phyloP scores from a whole-genome alignment of 1,284 basidiomycete species.

The Apiotrichum mycotoxinovorans region DNA sequence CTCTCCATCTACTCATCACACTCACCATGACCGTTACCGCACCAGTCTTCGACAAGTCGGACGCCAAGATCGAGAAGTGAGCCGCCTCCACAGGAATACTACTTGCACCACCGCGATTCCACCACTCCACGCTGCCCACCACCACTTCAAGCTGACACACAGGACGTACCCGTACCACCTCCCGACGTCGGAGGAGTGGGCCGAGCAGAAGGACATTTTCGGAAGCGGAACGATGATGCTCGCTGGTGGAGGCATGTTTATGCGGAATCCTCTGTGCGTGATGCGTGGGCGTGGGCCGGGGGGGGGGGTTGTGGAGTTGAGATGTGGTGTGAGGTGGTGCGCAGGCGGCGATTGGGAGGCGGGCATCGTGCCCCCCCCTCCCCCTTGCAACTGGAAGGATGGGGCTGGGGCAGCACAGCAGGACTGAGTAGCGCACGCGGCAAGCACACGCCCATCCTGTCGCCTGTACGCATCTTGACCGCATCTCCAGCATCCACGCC shows the following conservation, averaged over 20 bases:
- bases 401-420: too few species aligned
- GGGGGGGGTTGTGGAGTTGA: too few species aligned
- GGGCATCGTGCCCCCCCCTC: too few species aligned
- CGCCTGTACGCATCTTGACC: too few species aligned
- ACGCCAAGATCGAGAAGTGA: conserved; percentile 41
- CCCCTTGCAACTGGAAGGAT: too few species aligned
- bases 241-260: conserved; percentile 47
- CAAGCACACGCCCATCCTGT: too few species aligned
- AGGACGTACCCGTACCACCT: conserved; percentile 44
- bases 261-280: conserved; percentile 46
- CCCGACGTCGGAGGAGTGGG: conserved; percentile 40
- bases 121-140: background rate
- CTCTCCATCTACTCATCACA: background rate
- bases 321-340: too few species aligned
- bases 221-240: conserved; percentile 39
- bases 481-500: too few species aligned
- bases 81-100: conserved; percentile 6
- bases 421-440: too few species aligned
- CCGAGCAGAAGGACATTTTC: conserved; percentile 38
- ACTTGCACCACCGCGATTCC: background rate
- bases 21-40: conserved; percentile 34
- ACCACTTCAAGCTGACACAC: conserved; percentile 5
- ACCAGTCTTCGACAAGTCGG: conserved; percentile 44
- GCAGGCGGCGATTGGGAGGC: too few species aligned
- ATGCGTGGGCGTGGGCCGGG: background rate